Conservation (phyloP, 2,329 filamentous ascomycete species). For the Penicillium sp. region DNA sequence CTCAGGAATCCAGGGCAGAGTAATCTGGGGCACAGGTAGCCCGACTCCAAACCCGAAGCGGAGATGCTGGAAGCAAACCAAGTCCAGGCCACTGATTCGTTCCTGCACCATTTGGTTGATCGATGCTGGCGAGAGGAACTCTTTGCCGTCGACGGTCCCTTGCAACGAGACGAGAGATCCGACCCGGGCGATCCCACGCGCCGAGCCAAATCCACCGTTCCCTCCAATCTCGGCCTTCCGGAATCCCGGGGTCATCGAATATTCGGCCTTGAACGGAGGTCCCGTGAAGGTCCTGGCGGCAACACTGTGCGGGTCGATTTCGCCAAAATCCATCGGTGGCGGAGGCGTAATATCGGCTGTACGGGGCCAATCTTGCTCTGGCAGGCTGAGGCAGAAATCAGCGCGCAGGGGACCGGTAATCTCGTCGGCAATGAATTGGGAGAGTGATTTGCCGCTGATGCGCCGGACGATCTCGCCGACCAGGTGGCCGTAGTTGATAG, state of each 20-base stretch:
- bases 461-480: conserved; percentile 47
- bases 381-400: conserved; percentile 49
- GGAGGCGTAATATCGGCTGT: conserved; percentile 34
- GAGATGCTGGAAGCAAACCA: conserved; percentile 35
- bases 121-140: conserved; percentile 43
- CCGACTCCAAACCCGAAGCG: conserved; percentile 47
- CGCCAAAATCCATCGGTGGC: conserved; percentile 8
- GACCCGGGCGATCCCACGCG: conserved; percentile 44
- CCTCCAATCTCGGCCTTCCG: conserved; percentile 44
- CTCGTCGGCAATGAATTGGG: conserved; percentile 46
- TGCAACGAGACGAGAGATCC: conserved; percentile 39
- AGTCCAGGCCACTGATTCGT: conserved; percentile 43
- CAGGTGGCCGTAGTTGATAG: conserved; percentile 38
- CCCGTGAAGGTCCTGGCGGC: conserved; percentile 31
- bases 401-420: conserved; percentile 45
- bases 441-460: conserved; percentile 41
- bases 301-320: conserved; percentile 27
- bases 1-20: conserved; percentile 25
- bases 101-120: conserved; percentile 48
- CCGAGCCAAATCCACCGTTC: conserved; percentile 49
- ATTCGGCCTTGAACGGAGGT: conserved; percentile 22
- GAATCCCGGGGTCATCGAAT: conserved; percentile 33
- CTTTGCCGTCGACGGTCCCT: conserved; percentile 33
- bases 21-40: conserved; percentile 33
- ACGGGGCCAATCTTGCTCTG: conserved; percentile 44